phyloP scores from a whole-genome alignment of 495 filamentous ascomycete species.

The Xylaria flabelliformis region DNA sequence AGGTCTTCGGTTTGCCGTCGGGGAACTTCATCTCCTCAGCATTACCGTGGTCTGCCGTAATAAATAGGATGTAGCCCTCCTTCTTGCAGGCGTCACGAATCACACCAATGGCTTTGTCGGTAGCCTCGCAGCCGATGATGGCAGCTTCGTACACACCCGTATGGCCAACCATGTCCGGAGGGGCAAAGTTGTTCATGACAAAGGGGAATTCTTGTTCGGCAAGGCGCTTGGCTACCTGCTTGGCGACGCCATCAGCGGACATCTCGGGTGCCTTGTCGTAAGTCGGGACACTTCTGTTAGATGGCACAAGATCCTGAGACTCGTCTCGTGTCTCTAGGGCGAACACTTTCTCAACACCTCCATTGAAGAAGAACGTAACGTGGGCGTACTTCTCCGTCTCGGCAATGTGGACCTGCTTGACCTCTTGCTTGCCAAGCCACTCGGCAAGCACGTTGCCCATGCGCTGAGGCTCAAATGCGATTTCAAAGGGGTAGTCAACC shows the following conservation, averaged over 20 bases:
- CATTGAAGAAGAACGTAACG: constrained; percentile 99
- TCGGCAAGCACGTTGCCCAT: constrained; percentile 98
- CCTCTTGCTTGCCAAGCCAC: constrained; percentile 84
- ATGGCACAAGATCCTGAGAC: constrained; percentile 63
- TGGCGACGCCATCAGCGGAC: constrained; percentile 85
- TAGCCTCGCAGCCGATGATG: constrained; percentile 80
- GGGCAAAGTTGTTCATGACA: constrained; percentile 99
- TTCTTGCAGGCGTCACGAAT: constrained; percentile 94
- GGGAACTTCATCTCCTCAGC: constrained; percentile 99
- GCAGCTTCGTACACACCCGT: constrained; percentile 98
- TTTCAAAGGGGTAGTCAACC: constrained; percentile 87
- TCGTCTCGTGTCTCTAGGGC: constrained; percentile 79
- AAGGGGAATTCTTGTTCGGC: constrained; percentile 84
- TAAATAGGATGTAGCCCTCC: constrained; percentile 87
- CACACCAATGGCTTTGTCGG: constrained; percentile 90
- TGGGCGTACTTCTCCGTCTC: constrained; percentile 99
- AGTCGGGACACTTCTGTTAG: constrained; percentile 82
- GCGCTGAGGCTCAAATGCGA: constrained; percentile 91
- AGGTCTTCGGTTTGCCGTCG: constrained; percentile 94
- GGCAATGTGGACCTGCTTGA: constrained; percentile 93
- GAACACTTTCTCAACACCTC: constrained; percentile 96
- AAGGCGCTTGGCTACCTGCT: constrained; percentile 85
- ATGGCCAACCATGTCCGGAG: constrained; percentile 99
- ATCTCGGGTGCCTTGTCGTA: constrained; percentile 98
- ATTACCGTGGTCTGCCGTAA: constrained; percentile 96